Conservation (phyloP, 495 filamentous ascomycete species). For the Neurospora intermedia region DNA sequence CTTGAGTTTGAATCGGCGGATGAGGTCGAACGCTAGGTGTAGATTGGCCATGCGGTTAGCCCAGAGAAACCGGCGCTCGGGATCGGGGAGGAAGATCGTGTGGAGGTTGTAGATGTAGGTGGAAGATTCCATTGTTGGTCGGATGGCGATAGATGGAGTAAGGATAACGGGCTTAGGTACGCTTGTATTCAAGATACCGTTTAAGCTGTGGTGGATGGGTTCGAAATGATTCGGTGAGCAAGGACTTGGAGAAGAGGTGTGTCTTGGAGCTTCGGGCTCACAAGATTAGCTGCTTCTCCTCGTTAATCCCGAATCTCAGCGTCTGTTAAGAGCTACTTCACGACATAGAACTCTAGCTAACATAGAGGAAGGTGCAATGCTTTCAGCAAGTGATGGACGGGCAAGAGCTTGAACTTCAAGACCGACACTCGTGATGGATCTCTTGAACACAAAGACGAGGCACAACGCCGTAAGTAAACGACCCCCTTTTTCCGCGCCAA, state of each 20-base stretch:
- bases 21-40: not conserved
- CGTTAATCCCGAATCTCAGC: not conserved
- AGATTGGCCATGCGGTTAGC: not conserved
- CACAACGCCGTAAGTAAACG: not conserved
- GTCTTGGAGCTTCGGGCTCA: no score
- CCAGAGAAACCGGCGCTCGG: not conserved
- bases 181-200: not conserved
- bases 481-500: not conserved
- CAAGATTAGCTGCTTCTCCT: not conserved
- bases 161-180: not conserved
- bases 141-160: not conserved
- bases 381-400: not conserved
- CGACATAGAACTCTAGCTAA: not conserved
- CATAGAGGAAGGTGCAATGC: not conserved
- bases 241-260: not conserved
- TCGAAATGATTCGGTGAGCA: not conserved
- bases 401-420: not conserved
- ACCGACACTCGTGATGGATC: not conserved
- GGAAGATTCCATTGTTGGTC: not conserved
- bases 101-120: not conserved
- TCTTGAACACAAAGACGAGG: not conserved
- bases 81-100: not conserved
- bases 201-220: not conserved
- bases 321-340: not conserved
- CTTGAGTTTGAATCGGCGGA: not conserved